phyloP scores from a whole-genome alignment of 768 basidiomycete species.

The Leccinum rimulosum region DNA sequence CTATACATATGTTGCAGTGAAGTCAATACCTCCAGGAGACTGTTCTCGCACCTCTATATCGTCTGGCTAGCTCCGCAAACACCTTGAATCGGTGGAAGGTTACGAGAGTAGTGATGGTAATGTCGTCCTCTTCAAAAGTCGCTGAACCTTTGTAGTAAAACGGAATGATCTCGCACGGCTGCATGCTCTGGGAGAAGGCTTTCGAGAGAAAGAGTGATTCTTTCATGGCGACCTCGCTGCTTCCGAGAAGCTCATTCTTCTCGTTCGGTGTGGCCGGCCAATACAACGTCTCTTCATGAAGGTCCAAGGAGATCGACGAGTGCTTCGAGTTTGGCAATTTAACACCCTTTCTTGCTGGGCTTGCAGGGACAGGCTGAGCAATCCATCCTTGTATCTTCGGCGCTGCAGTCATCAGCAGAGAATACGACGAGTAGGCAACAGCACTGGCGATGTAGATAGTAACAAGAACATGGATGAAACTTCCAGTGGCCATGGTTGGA shows the following conservation, averaged over 20 bases:
- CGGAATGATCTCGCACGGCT: constrained; percentile 73
- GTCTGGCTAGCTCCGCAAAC: constrained; percentile 66
- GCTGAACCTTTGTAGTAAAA: constrained; percentile 75
- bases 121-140: constrained; percentile 56
- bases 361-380: background rate
- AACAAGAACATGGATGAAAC: constrained; percentile 14
- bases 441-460: constrained; percentile 27
- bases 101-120: constrained; percentile 84
- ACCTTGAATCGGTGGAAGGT: constrained; percentile 77
- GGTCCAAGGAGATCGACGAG: background rate
- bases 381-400: constrained; percentile 9
- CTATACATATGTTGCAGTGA: constrained; percentile 34
- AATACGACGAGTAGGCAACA: constrained; percentile 32
- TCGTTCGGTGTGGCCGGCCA: constrained; percentile 17
- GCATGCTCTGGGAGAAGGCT: constrained; percentile 65
- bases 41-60: constrained; percentile 61
- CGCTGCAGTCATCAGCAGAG: constrained; percentile 15
- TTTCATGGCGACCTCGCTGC: constrained; percentile 31
- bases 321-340: constrained; percentile 2
- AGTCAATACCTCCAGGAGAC: background rate
- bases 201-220: constrained; percentile 63
- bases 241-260: background rate
- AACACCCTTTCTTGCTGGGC: background rate
- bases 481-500: constrained; percentile 6
- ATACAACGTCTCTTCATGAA: constrained; percentile 18